phyloP scores from a whole-genome alignment of 2,329 filamentous ascomycete genomes.

The Penicillium janthinellum region DNA sequence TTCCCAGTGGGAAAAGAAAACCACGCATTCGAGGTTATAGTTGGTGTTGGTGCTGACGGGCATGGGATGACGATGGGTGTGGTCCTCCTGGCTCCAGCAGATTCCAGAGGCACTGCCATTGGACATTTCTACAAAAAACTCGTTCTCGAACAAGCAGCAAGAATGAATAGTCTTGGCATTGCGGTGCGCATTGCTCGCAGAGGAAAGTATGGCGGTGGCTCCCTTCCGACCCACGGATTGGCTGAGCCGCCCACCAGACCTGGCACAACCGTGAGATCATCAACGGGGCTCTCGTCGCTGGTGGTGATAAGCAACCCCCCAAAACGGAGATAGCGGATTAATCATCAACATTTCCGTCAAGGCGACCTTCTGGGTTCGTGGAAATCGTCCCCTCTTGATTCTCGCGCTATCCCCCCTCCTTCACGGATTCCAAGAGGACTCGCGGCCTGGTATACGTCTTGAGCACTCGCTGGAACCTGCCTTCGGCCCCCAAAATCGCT shows the following conservation, averaged over 20 bases:
- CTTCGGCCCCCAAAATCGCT: not conserved
- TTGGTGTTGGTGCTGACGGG: not conserved
- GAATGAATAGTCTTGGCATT: not conserved
- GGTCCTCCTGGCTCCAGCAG: too few relatives aligned
- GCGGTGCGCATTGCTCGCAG: not conserved
- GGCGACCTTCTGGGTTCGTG: not conserved
- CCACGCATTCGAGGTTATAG: not conserved
- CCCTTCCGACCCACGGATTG: constrained; percentile 1
- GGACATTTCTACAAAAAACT: not conserved
- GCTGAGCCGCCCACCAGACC: not conserved
- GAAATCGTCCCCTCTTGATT: not conserved
- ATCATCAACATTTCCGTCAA: not conserved
- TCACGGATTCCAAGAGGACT: not conserved
- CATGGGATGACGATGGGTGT: not conserved
- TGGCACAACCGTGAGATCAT: not conserved
- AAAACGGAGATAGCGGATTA: constrained; percentile 14
- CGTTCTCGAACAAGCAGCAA: not conserved
- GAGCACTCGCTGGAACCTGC: not conserved
- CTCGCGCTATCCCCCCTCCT: not conserved
- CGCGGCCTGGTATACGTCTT: not conserved
- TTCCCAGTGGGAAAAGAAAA: not conserved
- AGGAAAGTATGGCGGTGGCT: not conserved
- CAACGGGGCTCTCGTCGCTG: not conserved
- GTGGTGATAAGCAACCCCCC: constrained; percentile 11
- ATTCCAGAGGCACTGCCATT: not conserved